These are phyloP conservation scores for Pseudogymnoascus sp. DNA, from an alignment of 2,329 filamentous ascomycete species.

Conservation along the genomic window DNA sequence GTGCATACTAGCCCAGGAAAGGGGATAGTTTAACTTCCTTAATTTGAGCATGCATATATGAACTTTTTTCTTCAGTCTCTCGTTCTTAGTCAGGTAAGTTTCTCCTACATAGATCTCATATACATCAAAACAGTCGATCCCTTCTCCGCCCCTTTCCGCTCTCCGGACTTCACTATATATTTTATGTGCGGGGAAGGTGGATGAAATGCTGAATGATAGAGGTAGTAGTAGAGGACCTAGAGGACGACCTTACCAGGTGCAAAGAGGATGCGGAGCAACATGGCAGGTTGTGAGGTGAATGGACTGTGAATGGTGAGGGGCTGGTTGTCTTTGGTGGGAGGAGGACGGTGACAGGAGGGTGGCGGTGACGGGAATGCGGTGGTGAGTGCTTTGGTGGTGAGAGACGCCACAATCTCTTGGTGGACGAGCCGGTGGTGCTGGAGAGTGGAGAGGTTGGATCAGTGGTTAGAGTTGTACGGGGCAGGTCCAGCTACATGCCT, in stretches of 20 bases:
- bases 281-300: not conserved
- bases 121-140: not conserved
- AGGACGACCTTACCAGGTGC: not conserved
- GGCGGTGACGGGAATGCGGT: not conserved
- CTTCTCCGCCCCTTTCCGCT: not conserved
- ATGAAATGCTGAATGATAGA: too few species aligned
- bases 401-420: not conserved
- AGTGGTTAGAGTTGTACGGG: not conserved
- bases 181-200: too few species aligned
- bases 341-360: not conserved
- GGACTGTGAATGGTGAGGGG: not conserved
- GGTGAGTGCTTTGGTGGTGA: not conserved
- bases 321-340: not conserved
- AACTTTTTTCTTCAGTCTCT: not conserved
- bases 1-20: not conserved
- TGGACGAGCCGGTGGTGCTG: not conserved
- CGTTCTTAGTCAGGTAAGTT: not conserved
- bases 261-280: not conserved
- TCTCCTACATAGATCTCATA: not conserved
- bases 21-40: not conserved
- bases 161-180: too few species aligned
- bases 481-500: not conserved
- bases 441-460: not conserved
- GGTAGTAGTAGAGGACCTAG: too few species aligned
- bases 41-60: not conserved